Base-by-base conservation (phyloP, 2,329 filamentous ascomycete genomes). In the Meredithiella fracta region DNA sequence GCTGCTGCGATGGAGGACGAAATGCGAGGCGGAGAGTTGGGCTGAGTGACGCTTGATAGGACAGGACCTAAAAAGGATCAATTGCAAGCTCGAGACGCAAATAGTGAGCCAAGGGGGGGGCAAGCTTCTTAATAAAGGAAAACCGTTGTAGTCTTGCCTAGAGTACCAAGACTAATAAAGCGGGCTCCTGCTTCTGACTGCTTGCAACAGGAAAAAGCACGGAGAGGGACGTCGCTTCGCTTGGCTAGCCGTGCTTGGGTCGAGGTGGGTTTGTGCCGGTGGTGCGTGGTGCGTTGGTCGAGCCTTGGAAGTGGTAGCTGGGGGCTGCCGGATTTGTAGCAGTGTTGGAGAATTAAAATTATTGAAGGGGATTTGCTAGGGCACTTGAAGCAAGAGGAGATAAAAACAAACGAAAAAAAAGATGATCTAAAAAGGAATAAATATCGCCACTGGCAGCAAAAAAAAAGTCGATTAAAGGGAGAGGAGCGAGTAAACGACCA, bases 101-200 rank as follows among this genome's bases (percentile, higher is more conserved):
- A 22, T 55, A 44, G 49, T 31, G 20, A 40, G 40, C 53, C 57
- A 56, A 53, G 57, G 47, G 38, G 29, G 37, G 47, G 25, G 17
- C 40, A 44, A 25, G 47, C 51, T 59, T 54, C 53, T 59, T 59
- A 56, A 56, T 47, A 57, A 53, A 51, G 37, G 29, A 58, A 58
- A 52, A 22, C 44, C 15, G 44, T 25, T 8, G 22, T 23, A 42
- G 38, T 42, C 38, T n/a, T 15, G 17, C 5, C 11, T 42, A 20
- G 38, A 5, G 29, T 34, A 34, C 29, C 29, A 34, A 34, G 29
- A 34, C 29, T 34, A 5, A 5, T 34, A 34, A 44, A 44, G 20
- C 40, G 40, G 17, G 40, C 5, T 11, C 11, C 11, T 38, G 11
- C n/a, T 22, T 22, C 40, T 44, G 40, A 3, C 40, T 44, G 2